These are phyloP conservation scores for Malassezia dermatis DNA, from an alignment of 1,284 basidiomycete species.

Conservation along the genomic window DNA sequence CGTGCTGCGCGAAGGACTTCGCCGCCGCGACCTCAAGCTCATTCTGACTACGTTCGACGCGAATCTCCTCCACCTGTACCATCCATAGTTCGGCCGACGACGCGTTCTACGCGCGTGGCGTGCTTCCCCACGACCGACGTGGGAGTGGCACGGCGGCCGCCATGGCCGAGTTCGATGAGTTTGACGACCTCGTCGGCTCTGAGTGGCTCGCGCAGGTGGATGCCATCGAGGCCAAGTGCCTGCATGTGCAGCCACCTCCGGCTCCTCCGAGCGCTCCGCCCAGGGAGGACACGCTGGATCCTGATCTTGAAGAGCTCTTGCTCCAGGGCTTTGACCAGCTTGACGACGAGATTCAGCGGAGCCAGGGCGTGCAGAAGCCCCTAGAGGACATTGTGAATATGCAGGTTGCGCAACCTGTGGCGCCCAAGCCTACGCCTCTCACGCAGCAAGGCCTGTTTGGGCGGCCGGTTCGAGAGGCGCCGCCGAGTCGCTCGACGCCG, in stretches of 20 bases:
- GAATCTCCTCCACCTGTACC: constrained; percentile 33
- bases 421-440: background rate
- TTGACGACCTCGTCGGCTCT: constrained; percentile 12
- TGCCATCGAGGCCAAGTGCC: background rate
- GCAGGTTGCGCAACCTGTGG: background rate
- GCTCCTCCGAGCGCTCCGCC: background rate
- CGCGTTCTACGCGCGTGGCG: background rate
- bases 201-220: constrained; percentile 2
- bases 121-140: background rate
- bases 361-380: background rate
- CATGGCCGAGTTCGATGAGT: constrained; percentile 19
- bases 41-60: constrained; percentile 27
- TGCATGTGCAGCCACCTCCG: background rate
- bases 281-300: constrained; percentile 4
- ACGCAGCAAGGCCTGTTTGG: constrained; percentile 19
- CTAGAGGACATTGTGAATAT: background rate
- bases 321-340: constrained; percentile 20
- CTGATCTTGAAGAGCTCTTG: background rate
- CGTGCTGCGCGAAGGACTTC: constrained; percentile 26
- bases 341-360: constrained; percentile 21
- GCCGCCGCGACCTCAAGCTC: constrained; percentile 23
- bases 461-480: constrained; percentile 3
- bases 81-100: constrained; percentile 24
- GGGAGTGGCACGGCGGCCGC: background rate
- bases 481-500: constrained; percentile 9